phyloP scores from a whole-genome alignment of 192 early-diverging fungal species.

The Umbelopsis isabellina region DNA sequence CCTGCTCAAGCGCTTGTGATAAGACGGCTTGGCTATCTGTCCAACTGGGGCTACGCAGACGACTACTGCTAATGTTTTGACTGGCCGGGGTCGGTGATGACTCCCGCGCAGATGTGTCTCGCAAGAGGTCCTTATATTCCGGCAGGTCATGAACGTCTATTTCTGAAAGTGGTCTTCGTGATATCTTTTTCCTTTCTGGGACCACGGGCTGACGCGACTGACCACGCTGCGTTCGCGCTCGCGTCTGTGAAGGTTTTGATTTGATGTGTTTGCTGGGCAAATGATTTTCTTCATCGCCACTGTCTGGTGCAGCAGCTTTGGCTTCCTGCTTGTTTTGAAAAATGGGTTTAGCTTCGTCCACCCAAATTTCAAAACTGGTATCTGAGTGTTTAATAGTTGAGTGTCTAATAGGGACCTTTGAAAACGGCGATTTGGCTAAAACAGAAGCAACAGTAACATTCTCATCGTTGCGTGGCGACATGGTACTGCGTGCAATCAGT shows the following conservation, averaged over 20 bases:
- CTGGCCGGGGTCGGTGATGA: neutral
- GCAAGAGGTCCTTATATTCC: neutral
- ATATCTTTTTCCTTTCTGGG: neutral
- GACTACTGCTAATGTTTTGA: constrained; percentile 1
- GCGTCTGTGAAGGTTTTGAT: neutral
- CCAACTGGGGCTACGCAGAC: neutral
- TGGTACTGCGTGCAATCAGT: neutral
- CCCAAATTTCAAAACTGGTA: neutral
- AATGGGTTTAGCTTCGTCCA: neutral
- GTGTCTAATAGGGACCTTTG: neutral
- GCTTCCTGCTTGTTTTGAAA: neutral
- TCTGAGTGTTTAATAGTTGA: neutral
- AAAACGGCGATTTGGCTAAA: no score
- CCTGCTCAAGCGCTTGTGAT: constrained; percentile 6
- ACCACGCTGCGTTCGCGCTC: neutral
- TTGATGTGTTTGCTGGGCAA: constrained; percentile 1
- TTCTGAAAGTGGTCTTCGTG: constrained; percentile 6
- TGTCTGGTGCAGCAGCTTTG: neutral
- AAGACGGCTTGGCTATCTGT: constrained; percentile 5
- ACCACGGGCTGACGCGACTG: neutral
- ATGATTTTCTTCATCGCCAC: neutral
- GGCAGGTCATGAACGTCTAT: constrained; percentile 16
- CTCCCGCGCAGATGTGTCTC: neutral
- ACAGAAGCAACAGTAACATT: neutral
- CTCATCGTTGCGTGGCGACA: neutral